Conservation (phyloP, 805 yeast species). For the Barnettozyma vustinii region DNA sequence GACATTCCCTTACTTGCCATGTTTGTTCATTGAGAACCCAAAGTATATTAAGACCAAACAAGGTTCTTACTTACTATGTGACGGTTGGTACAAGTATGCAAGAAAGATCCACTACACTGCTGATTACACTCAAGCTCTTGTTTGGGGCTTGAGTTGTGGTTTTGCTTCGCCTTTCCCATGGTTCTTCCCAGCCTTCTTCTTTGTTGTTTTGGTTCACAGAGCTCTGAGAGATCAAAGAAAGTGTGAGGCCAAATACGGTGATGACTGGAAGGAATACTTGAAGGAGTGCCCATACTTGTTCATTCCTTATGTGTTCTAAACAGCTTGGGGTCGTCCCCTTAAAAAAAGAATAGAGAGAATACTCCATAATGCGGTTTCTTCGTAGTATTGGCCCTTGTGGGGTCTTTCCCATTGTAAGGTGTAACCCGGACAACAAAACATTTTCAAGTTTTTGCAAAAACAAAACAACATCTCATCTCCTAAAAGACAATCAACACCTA, state of each 20-base stretch:
- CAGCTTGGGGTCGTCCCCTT: not conserved
- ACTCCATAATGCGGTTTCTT: not conserved
- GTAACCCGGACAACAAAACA: not conserved
- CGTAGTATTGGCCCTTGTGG: not conserved
- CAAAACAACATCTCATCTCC: not conserved
- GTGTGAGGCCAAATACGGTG: constrained; percentile 84
- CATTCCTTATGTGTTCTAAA: constrained; percentile 77
- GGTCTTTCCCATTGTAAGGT: not conserved
- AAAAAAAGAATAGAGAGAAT: not conserved
- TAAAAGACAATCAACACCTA: not conserved
- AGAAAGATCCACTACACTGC: constrained; percentile 95
- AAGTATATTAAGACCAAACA: constrained; percentile 76
- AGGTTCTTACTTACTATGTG: constrained; percentile 81
- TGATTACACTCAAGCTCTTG: constrained; percentile 78
- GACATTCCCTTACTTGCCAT: constrained; percentile 91
- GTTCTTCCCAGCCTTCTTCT: constrained; percentile 92
- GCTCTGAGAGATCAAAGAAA: constrained; percentile 82
- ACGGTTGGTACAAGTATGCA: constrained; percentile 93
- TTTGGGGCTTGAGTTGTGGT: constrained; percentile 94
- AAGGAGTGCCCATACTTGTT: constrained; percentile 87
- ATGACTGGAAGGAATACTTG: constrained; percentile 85
- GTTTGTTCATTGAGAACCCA: constrained; percentile 78
- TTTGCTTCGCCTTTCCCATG: constrained; percentile 85
- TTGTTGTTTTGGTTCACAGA: constrained; percentile 82
- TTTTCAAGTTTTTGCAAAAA: not conserved